Evolutionary conservation across 2,329 filamentous ascomycete species (phyloP).

Genomic region (Colletotrichum limetticola): DNA sequence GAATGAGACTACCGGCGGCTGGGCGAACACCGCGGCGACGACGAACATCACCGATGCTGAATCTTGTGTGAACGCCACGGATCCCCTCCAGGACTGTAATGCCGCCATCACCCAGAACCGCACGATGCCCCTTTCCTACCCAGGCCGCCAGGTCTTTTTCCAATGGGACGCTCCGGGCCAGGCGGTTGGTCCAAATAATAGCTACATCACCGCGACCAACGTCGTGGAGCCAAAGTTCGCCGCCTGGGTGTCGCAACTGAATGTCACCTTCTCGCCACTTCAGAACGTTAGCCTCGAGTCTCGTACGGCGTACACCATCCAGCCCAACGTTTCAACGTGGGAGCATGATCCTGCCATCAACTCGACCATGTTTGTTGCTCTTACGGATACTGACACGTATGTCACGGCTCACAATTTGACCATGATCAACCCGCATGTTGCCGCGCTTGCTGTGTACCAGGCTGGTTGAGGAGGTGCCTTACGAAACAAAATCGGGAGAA

Average conservation of each 20-base stretch:
- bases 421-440: conserved; percentile 80
- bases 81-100: conserved; percentile 65
- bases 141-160: conserved; percentile 77
- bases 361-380: conserved; percentile 80
- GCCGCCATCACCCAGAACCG: conserved; percentile 77
- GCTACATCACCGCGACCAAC: conserved; percentile 74
- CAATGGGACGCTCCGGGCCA: conserved; percentile 78
- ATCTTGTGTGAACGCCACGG: conserved; percentile 67
- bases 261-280: conserved; percentile 76
- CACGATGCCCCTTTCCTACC: conserved; percentile 76
- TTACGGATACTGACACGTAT: conserved; percentile 75
- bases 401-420: conserved; percentile 82
- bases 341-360: conserved; percentile 77
- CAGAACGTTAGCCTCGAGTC: conserved; percentile 57
- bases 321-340: conserved; percentile 77
- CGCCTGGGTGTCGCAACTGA: conserved; percentile 82
- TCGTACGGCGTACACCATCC: conserved; percentile 73
- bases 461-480: conserved; percentile 67
- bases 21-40: conserved; percentile 64
- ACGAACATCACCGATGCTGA: conserved; percentile 55
- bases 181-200: conserved; percentile 82
- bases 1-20: conserved; percentile 73
- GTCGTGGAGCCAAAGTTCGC: conserved; percentile 73
- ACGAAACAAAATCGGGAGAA: too few species aligned
- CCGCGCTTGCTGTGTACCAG: conserved; percentile 80